Base-by-base conservation (phyloP, 495 filamentous ascomycete genomes). In the Aspergillus olivimuriae region DNA sequence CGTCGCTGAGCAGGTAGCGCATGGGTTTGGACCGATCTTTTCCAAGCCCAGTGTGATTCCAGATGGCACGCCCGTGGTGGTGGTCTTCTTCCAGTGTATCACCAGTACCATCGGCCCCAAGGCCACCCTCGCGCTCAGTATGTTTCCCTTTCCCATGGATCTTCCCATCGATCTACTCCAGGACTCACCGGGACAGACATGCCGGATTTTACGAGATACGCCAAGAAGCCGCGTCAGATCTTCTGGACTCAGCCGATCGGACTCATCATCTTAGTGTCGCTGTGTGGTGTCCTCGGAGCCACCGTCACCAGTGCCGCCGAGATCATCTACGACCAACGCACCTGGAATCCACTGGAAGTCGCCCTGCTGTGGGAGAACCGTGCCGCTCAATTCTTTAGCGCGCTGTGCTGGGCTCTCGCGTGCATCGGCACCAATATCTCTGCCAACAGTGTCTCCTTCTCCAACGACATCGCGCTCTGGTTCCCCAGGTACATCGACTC, bases 171-270 rank as follows among this genome's bases (percentile, higher is more conserved):
- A n/a, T n/a, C n/a, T n/a, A n/a, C n/a, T n/a, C n/a, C n/a, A n/a
- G n/a, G n/a, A n/a, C n/a, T n/a, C n/a, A n/a, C n/a, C n/a, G n/a
- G n/a, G n/a, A n/a, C n/a, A 46, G 43, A 78, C 60, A 77, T 77
- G 46, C 72, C 74, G 14, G 80, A 84, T 60, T 83, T 83, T 63
- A 73, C 72, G 12, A 69, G 80, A 0, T 83, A 80, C 57, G 72
- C 77, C 7, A 68, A 60, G 39, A 63, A 63, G 2, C 53, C 64
- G 22, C 67, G 70, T 18, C 73, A 74, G 22, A 74, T 80, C 48
- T 73, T 71, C 47, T 52, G 48, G 48, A 58, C 78, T 38, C 76
- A 83, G 47, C 65, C 78, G 5, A 75, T 73, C 24, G 66, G 75
- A 32, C 72, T 83, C 44, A 75, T 78, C n/a, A 63, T 79, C 21